Evolutionary conservation across 176 grass and related monocot species (phyloP), one percentile per base, ranked within the genome.

Genomic region (Aegilops tauschii): DNA sequence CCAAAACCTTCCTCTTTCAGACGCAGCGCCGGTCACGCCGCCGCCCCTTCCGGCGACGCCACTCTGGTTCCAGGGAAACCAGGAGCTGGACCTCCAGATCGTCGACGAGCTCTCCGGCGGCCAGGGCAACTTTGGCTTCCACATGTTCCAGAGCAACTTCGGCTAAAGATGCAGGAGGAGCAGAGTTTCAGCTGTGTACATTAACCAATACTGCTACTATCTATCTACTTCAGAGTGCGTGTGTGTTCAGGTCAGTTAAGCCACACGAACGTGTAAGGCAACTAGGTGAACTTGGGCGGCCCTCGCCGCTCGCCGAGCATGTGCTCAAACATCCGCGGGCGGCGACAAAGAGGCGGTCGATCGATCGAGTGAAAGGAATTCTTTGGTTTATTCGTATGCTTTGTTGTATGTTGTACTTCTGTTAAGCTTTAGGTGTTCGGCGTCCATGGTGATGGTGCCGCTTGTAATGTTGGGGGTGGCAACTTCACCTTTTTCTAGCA

Each of bases 331-430:
- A 70, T 82, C 90, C 23, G 71, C 71, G 78, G 32, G 86, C 89
- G 71, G 86, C 40, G 39, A 82, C 52, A 85, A 85, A 88, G 90
- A 35, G 90, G 90, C 86, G 86, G 13, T 45, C 42, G 44, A 4
- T 47, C 12, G 44, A 18, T 65, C 66, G 66, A 85, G 80, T 84
- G 62, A 31, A 73, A 88, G 34, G 34, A 34, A 47, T 91, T 91
- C 86, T 88, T 91, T 91, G 2, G 86, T 85, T 91, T 82, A 91
- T 91, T 91, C 71, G 86, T 91, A 71, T 65, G 4, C 77, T 91
- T 88, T 0, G 86, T 91, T 84, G 69, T 84, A 76, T 25, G 35
- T 36, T 36, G 5, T 36, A 36, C 35, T 36, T 6, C 35, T 1
- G 35, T 5, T 36, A 36, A 36, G 35, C 35, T 36, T 5, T 36